These are phyloP conservation scores for Chiua virens DNA, from an alignment of 768 basidiomycete genomes.

Conservation along the genomic window DNA sequence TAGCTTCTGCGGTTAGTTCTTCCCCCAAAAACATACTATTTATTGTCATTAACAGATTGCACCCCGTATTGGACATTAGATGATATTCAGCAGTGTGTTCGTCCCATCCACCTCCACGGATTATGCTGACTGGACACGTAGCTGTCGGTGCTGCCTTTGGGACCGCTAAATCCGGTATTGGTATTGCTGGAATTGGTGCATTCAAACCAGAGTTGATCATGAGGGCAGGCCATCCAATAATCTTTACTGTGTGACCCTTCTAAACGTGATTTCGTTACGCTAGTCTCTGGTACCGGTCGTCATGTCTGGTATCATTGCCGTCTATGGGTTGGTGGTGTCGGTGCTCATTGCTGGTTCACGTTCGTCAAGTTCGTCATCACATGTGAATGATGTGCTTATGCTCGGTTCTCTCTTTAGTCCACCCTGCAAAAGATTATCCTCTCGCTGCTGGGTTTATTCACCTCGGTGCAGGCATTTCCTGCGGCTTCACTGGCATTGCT, in stretches of 20 bases:
- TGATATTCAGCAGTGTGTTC: conserved; percentile 91
- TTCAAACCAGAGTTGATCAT: conserved; percentile 97
- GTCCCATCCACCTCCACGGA: neutral
- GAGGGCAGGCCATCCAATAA: conserved; percentile 59
- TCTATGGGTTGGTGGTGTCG: conserved; percentile 94
- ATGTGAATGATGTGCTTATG: conserved; percentile 10
- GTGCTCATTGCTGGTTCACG: conserved; percentile 81
- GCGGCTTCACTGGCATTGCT: conserved; percentile 87
- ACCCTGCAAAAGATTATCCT: conserved; percentile 65
- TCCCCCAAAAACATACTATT: neutral
- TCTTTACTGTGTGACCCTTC: neutral
- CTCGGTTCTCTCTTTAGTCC: conserved; percentile 44
- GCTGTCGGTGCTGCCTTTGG: conserved; percentile 96
- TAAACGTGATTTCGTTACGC: neutral
- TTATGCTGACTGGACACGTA: conserved; percentile 29
- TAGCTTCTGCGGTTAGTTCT: conserved; percentile 80
- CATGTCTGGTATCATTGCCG: conserved; percentile 98
- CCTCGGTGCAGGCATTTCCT: conserved; percentile 88
- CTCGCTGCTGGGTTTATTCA: conserved; percentile 89
- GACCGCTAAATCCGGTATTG: conserved; percentile 95
- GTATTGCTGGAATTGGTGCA: conserved; percentile 90
- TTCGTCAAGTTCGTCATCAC: conserved; percentile 33
- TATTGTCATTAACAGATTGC: conserved; percentile 11
- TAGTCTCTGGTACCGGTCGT: conserved; percentile 95
- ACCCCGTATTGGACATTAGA: conserved; percentile 47